These are phyloP conservation scores for Talaromyces sp. DNA, from an alignment of 2,329 filamentous ascomycete species.

Conservation along the genomic window DNA sequence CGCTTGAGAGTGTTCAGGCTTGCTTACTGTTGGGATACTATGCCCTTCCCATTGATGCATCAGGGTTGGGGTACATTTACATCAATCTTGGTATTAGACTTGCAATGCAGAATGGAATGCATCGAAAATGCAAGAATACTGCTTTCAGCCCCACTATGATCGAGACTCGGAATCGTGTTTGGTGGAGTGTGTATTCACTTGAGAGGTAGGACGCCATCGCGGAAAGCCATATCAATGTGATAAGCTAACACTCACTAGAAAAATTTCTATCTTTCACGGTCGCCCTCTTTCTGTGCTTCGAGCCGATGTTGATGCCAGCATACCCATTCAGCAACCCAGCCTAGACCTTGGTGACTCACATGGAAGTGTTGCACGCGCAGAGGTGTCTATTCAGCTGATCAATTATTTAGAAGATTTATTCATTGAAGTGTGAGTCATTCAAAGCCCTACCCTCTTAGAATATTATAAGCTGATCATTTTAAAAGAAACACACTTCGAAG, in stretches of 20 bases:
- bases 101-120: conserved; percentile 60
- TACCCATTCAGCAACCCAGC: conserved; percentile 35
- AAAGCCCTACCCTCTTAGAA: not conserved
- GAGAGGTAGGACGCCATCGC: conserved; percentile 45
- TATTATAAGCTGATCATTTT: conserved; percentile 13
- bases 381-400: conserved; percentile 33
- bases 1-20: conserved; percentile 57
- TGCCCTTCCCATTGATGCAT: conserved; percentile 54
- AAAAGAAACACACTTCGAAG: conserved; percentile 19
- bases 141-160: conserved; percentile 45
- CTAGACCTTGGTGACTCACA: conserved; percentile 26
- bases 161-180: conserved; percentile 55
- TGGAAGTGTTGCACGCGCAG: conserved; percentile 40
- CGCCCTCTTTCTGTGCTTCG: conserved; percentile 52
- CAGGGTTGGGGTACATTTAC: conserved; percentile 56
- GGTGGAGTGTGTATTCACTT: conserved; percentile 57
- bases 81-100: conserved; percentile 55
- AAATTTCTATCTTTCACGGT: conserved; percentile 56
- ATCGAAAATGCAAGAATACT: conserved; percentile 49
- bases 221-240: no score
- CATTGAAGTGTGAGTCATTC: conserved; percentile 24
- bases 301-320: conserved; percentile 54
- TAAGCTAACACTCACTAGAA: conserved; percentile 30
- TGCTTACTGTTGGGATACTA: conserved; percentile 57
- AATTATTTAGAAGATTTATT: conserved; percentile 24